Percentiles rank a stretch among this genome's conserved stretches.
Evolutionary conservation across 2,329 filamentous ascomycete species (phyloP).

Genomic region (Claviceps spartinae): DNA sequence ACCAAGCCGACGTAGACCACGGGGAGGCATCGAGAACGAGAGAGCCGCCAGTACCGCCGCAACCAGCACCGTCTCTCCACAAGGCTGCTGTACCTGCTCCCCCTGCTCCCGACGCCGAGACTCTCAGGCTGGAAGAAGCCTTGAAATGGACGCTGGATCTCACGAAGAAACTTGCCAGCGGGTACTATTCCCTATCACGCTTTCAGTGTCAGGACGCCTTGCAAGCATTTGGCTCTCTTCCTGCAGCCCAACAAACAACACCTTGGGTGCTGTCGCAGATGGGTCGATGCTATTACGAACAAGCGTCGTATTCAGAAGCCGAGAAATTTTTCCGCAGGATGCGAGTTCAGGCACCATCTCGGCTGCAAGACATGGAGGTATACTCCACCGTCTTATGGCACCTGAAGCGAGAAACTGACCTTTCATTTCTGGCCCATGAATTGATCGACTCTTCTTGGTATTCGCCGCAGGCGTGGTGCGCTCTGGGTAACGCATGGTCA

Average conservation of each 20-base stretch:
- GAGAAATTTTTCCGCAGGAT: conserved; percentile 76
- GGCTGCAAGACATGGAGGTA: conserved; percentile 90
- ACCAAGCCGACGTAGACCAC: conserved; percentile 55
- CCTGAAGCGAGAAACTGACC: conserved; percentile 77
- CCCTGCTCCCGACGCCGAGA: conserved; percentile 33
- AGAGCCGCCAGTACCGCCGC: conserved; percentile 23
- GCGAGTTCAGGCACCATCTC: conserved; percentile 64
- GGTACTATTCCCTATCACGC: conserved; percentile 63
- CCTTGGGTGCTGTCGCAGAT: conserved; percentile 89
- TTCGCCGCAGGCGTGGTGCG: conserved; percentile 92
- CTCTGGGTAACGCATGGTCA: conserved; percentile 88
- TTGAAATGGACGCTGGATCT: conserved; percentile 66
- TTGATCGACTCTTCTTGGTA: conserved; percentile 76
- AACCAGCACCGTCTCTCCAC: conserved; percentile 24
- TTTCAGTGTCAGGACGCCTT: conserved; percentile 71
- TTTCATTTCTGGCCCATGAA: conserved; percentile 85
- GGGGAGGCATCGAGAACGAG: conserved; percentile 42
- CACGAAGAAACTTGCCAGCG: conserved; percentile 67
- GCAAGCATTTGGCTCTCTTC: conserved; percentile 56
- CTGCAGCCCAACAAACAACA: conserved; percentile 67
- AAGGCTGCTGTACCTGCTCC: too few relatives aligned
- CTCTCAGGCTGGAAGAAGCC: conserved; percentile 57
- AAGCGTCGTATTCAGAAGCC: conserved; percentile 71
- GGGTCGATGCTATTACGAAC: conserved; percentile 83
- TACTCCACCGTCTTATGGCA: conserved; percentile 99